These are phyloP conservation scores for Lachnellula willkommii DNA, from an alignment of 2,329 filamentous ascomycete species.

Conservation along the genomic window DNA sequence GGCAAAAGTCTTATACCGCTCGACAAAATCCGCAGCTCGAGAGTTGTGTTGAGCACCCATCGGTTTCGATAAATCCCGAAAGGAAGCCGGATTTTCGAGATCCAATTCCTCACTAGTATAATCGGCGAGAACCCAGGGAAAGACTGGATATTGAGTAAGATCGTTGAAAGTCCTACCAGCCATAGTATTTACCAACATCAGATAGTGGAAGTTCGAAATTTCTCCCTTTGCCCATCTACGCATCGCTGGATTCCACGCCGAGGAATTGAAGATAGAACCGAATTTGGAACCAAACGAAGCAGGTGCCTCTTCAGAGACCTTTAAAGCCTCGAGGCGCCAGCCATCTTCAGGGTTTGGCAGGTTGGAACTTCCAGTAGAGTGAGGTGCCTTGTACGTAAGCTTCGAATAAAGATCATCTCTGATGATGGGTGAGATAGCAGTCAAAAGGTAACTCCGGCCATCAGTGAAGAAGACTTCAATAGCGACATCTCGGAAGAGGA, in stretches of 20 bases:
- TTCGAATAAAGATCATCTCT: conserved; percentile 78
- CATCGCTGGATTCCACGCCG: conserved; percentile 76
- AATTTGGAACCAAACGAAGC: conserved; percentile 77
- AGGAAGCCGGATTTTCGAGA: conserved; percentile 74
- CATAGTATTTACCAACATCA: conserved; percentile 98
- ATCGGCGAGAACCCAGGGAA: conserved; percentile 94
- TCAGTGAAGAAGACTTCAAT: conserved; percentile 98
- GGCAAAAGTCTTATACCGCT: conserved; percentile 79
- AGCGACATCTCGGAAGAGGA: conserved; percentile 90
- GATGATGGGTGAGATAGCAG: conserved; percentile 65
- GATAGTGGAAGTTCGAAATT: conserved; percentile 96
- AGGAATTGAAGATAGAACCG: conserved; percentile 83
- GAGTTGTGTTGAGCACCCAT: conserved; percentile 85
- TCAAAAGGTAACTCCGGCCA: conserved; percentile 88
- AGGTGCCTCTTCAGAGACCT: conserved; percentile 54
- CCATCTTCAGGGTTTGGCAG: conserved; percentile 77
- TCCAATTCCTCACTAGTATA: conserved; percentile 93
- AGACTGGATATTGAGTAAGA: conserved; percentile 94
- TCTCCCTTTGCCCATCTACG: conserved; percentile 89
- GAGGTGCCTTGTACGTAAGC: conserved; percentile 72
- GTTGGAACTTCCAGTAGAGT: conserved; percentile 64
- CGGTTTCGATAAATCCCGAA: conserved; percentile 87
- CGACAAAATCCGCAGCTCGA: conserved; percentile 72
- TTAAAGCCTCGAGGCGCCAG: conserved; percentile 85
- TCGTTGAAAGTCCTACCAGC: conserved; percentile 97